Base-by-base conservation (phyloP, 169 alveolate genomes). In the Pseudocohnilembus persalinus region DNA sequence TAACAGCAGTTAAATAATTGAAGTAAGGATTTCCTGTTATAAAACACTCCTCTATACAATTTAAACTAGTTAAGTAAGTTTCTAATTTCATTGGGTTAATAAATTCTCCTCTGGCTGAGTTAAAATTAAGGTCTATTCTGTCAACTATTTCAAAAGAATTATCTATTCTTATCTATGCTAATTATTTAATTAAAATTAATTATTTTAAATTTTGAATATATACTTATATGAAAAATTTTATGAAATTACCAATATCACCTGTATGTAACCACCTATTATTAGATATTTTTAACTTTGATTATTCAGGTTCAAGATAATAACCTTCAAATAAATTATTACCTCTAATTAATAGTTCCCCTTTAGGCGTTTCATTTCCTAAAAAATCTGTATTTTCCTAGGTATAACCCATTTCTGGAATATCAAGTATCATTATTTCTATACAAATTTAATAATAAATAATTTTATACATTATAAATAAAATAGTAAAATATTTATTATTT, bases 281-380 rank as follows among this genome's bases (percentile, higher is more conserved):
- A 82, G 85, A 92, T 31, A 82, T 49, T 25, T 72, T 82, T 75
- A 85, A 74, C 25, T 32, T 32, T 29, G 94, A 87, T 85, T 88
- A 78, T 72, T 80, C 85, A 31, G 74, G 65, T 65, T 91, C 87
- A 79, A 76, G 85, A 76, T 81, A 91, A 83, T 91, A 91, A 0
- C 95, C 95, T 27, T 68, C 84, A 77, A 88, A 91, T 26, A 91
- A 65, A 4, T 88, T 78, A 34, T 90, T 91, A 1, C 95, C 95
- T 80, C 88, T 85, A 1, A 91, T n/a, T 28, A 81, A 83, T 15
- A 91, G 76, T 83, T 91, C 95, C 25, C 95, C 95, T 32, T 82
- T 64, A 4, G 92, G 92, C n/a, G 77, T 72, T 72, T 78, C 33
- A 29, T 76, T 31, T 24, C 91, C 93, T 35, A 80, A 75, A 65